Percentiles rank a stretch among this genome's conserved stretches.
Conservation (phyloP, 805 yeast species). For the Candida schatavii region DNA sequence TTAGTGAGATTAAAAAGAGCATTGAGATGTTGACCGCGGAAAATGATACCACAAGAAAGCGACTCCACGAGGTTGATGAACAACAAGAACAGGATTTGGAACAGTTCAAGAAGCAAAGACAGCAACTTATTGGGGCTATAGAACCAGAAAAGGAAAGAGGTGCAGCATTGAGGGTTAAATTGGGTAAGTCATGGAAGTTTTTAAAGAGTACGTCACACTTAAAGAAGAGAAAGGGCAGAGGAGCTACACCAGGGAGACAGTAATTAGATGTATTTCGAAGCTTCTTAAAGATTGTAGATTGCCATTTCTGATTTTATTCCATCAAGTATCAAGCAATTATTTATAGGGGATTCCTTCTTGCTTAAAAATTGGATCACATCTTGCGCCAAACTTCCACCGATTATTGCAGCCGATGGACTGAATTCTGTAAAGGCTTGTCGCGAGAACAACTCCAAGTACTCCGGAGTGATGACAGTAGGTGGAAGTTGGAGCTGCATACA, state of each 20-base stretch:
- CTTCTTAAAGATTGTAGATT: constrained; percentile 51
- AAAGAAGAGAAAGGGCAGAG: constrained; percentile 41
- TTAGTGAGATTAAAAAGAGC: constrained; percentile 40
- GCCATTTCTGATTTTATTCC: constrained; percentile 74
- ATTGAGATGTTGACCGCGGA: constrained; percentile 21
- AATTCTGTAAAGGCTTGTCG: constrained; percentile 61
- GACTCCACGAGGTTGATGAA: constrained; percentile 18
- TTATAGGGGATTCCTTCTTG: constrained; percentile 73
- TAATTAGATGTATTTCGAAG: neutral
- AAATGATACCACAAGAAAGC: constrained; percentile 14
- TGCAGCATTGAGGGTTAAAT: constrained; percentile 22
- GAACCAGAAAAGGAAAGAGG: constrained; percentile 22
- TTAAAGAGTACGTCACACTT: constrained; percentile 39
- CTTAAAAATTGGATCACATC: constrained; percentile 83
- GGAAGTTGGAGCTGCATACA: constrained; percentile 42
- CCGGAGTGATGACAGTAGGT: constrained; percentile 39
- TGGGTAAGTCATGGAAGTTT: constrained; percentile 32
- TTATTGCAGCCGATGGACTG: constrained; percentile 78
- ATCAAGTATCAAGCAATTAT: constrained; percentile 77
- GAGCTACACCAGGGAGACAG: constrained; percentile 27
- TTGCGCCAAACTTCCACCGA: constrained; percentile 90
- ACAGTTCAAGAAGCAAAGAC: constrained; percentile 20
- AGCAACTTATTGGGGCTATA: constrained; percentile 18
- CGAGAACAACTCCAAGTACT: constrained; percentile 38
- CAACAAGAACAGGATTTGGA: constrained; percentile 19